phyloP scores from a whole-genome alignment of 2,329 filamentous ascomycete species.

The Verticillium isaacii region DNA sequence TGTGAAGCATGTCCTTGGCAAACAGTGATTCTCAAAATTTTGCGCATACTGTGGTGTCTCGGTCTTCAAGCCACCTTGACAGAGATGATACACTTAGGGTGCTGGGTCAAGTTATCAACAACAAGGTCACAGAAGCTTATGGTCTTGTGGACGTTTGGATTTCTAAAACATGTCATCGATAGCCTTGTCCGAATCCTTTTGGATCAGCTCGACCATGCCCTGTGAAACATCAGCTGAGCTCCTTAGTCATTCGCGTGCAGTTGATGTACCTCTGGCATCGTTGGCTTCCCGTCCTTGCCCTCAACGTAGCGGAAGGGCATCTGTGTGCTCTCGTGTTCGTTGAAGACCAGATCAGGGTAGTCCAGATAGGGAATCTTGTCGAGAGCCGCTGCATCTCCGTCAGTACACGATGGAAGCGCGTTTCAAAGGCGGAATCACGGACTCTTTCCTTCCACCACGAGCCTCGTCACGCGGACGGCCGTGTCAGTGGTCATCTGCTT shows the following conservation, averaged over 20 bases:
- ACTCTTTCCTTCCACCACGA: slow-evolving; percentile 83
- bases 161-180: slow-evolving; percentile 75
- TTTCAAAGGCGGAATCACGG: slow-evolving; percentile 19
- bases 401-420: slow-evolving; percentile 1
- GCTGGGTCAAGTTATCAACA: too few relatives aligned
- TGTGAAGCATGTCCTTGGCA: too few relatives aligned
- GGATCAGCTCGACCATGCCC: slow-evolving; percentile 94
- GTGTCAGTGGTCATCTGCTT: slow-evolving; percentile 99
- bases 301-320: slow-evolving; percentile 98
- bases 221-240: slow-evolving; percentile 30
- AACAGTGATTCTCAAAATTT: too few relatives aligned
- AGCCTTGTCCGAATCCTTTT: slow-evolving; percentile 87
- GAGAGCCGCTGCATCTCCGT: slow-evolving; percentile 56
- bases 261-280: slow-evolving; percentile 81
- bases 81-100: too few relatives aligned
- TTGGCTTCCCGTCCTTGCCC: slow-evolving; percentile 66
- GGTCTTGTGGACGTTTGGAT: neutral
- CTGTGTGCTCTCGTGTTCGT: slow-evolving; percentile 87
- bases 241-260: neutral
- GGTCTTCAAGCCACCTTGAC: too few relatives aligned
- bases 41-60: too few relatives aligned
- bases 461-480: slow-evolving; percentile 86
- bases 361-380: slow-evolving; percentile 79
- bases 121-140: too few relatives aligned
- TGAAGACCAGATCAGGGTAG: slow-evolving; percentile 83